Evolutionary conservation across 768 basidiomycete genomes (phyloP).

Genomic region (Rhizopogon vesiculosus): DNA sequence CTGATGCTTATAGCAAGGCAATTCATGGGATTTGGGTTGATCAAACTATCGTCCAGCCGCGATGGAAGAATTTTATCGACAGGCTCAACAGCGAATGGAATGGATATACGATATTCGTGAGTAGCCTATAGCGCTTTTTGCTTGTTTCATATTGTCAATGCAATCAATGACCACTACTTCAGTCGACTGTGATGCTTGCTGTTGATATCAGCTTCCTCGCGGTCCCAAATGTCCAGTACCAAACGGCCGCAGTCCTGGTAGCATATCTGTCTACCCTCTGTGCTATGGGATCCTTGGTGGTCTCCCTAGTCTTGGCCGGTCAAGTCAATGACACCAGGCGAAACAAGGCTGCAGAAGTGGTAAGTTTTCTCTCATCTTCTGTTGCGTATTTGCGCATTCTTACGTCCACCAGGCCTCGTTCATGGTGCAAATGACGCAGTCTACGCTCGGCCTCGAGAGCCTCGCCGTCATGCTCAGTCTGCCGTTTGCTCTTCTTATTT

Average conservation of each 20-base stretch:
- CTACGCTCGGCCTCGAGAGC: conserved; percentile 32
- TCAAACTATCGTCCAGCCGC: conserved; percentile 31
- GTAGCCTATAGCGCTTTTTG: conserved; percentile 9
- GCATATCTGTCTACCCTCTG: conserved; percentile 3
- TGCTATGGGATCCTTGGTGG: conserved; percentile 1
- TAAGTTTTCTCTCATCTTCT: conserved; percentile 16
- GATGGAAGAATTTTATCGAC: conserved; percentile 35
- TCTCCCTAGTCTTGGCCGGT: conserved; percentile 2
- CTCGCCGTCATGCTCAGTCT: conserved; percentile 46
- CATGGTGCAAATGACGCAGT: conserved; percentile 9
- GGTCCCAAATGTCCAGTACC: conserved; percentile 21
- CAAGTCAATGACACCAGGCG: conserved; percentile 21
- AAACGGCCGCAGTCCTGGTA: neutral
- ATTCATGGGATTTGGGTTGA: conserved; percentile 43
- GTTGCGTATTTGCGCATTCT: neutral
- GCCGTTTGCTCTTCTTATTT: conserved; percentile 46
- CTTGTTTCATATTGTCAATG: neutral
- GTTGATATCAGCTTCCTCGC: conserved; percentile 6
- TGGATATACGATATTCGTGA: conserved; percentile 42
- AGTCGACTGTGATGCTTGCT: conserved; percentile 7
- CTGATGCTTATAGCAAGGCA: conserved; percentile 35
- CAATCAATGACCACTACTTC: neutral
- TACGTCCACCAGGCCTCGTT: neutral
- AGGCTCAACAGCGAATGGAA: conserved; percentile 44
- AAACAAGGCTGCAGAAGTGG: conserved; percentile 20